Conservation (phyloP, 1,284 basidiomycete species). For the Puccinia coronata region DNA sequence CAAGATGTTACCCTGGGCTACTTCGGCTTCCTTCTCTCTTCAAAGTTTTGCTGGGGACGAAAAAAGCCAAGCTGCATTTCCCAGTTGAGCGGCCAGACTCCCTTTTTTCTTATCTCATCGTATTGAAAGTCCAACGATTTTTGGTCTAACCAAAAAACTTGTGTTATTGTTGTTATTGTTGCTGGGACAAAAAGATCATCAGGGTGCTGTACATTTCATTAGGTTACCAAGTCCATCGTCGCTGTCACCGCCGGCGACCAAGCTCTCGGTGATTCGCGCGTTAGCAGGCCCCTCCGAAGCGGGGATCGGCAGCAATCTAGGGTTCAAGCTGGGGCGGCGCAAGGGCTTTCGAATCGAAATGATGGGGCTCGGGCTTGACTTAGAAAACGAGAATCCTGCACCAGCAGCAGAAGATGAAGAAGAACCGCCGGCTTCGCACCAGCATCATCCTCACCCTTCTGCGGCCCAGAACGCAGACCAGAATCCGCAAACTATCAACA, state of each 20-base stretch:
- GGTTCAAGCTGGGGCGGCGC: constrained; percentile 42
- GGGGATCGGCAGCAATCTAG: constrained; percentile 46
- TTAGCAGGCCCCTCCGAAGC: constrained; percentile 25
- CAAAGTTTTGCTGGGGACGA: constrained; percentile 48
- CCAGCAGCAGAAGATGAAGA: no score
- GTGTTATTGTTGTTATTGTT: constrained; percentile 8
- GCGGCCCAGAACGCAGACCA: no score
- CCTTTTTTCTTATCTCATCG: neutral
- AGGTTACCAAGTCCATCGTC: constrained; percentile 38
- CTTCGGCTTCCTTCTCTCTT: constrained; percentile 19
- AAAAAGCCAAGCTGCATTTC: constrained; percentile 42
- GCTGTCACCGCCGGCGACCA: constrained; percentile 41
- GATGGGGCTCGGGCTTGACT: constrained; percentile 45
- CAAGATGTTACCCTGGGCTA: constrained; percentile 37
- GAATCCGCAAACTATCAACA: no score
- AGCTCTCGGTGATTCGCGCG: constrained; percentile 41
- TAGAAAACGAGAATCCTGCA: constrained; percentile 8
- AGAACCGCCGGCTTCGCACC: neutral
- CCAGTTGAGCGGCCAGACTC: constrained; percentile 9
- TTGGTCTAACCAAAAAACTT: neutral
- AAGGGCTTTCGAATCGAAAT: constrained; percentile 49
- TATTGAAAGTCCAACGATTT: neutral
- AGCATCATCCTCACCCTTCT: neutral
- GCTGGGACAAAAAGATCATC: constrained; percentile 22
- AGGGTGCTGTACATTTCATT: constrained; percentile 36